Evolutionary conservation across 768 basidiomycete genomes (phyloP).

Genomic region (Amanita fuliginea): DNA sequence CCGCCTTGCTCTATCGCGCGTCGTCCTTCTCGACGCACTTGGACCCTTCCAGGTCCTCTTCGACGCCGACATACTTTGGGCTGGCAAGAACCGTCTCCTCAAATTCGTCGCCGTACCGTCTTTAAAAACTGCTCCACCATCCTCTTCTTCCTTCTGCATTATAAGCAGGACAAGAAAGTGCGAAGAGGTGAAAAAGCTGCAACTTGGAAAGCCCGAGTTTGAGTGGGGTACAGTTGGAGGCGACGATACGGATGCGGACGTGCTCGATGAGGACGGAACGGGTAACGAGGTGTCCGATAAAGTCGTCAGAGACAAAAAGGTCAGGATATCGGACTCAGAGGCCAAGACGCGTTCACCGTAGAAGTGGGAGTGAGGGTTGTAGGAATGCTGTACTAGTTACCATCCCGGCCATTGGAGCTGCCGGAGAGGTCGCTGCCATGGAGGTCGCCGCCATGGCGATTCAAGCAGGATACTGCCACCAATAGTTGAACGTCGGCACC

Average conservation of each 20-base stretch:
- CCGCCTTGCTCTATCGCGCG: too few species aligned
- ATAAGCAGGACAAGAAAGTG: conserved; percentile 20
- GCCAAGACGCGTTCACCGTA: not conserved
- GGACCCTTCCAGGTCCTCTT: conserved; percentile 5
- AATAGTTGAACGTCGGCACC: conserved; percentile 18
- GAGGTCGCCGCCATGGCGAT: not conserved
- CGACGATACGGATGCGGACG: too few species aligned
- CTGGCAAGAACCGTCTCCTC: conserved; percentile 15
- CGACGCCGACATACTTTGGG: conserved; percentile 11
- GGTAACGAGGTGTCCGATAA: not conserved
- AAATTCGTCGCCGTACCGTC: conserved; percentile 9
- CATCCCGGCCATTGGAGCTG: not conserved
- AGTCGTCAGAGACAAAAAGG: not conserved
- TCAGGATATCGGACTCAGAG: not conserved
- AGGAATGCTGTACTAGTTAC: not conserved
- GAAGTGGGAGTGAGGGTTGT: not conserved
- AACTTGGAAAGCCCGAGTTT: not conserved
- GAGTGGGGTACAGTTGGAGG: not conserved
- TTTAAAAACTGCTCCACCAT: not conserved
- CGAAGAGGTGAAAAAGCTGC: conserved; percentile 12
- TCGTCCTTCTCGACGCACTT: not conserved
- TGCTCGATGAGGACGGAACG: not conserved
- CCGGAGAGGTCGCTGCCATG: not conserved
- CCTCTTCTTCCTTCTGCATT: conserved; percentile 6
- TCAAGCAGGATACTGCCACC: conserved; percentile 32